Conservation (phyloP, 768 basidiomycete species). For the Lentinula aciculospora region DNA sequence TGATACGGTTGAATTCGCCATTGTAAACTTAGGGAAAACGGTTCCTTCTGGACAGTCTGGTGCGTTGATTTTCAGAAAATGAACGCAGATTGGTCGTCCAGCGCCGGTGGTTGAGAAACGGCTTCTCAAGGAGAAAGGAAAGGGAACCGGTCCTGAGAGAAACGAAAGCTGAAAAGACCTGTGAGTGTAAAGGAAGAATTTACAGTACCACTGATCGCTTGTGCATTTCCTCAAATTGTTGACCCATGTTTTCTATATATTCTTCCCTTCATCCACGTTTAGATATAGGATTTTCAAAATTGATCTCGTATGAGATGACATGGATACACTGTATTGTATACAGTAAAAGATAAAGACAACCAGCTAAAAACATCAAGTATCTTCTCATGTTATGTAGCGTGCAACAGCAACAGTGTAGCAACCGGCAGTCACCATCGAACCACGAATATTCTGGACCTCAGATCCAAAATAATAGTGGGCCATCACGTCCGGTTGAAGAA, state of each 20-base stretch:
- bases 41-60: background rate
- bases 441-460: background rate
- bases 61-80: background rate
- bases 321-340: background rate
- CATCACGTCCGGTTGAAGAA: slow-evolving; percentile 31
- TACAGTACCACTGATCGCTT: background rate
- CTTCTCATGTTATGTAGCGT: background rate
- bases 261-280: slow-evolving; percentile 10
- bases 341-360: background rate
- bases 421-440: background rate
- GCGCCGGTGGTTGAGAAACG: slow-evolving; percentile 30
- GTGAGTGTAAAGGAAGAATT: slow-evolving; percentile 11
- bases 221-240: slow-evolving; percentile 5
- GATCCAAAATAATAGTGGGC: too few relatives aligned
- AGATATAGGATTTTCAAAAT: background rate
- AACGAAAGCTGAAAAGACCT: slow-evolving; percentile 12
- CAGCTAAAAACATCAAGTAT: background rate
- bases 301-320: background rate
- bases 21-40: background rate
- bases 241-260: slow-evolving; percentile 24
- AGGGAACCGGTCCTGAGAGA: slow-evolving; percentile 28
- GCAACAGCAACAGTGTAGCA: too few relatives aligned
- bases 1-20: slow-evolving; percentile 9
- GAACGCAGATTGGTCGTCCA: slow-evolving; percentile 29
- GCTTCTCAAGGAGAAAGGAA: slow-evolving; percentile 17